These are phyloP conservation scores for Laguncularia racemosa DNA, from an alignment of 345 rosid species.

Conservation along the genomic window DNA sequence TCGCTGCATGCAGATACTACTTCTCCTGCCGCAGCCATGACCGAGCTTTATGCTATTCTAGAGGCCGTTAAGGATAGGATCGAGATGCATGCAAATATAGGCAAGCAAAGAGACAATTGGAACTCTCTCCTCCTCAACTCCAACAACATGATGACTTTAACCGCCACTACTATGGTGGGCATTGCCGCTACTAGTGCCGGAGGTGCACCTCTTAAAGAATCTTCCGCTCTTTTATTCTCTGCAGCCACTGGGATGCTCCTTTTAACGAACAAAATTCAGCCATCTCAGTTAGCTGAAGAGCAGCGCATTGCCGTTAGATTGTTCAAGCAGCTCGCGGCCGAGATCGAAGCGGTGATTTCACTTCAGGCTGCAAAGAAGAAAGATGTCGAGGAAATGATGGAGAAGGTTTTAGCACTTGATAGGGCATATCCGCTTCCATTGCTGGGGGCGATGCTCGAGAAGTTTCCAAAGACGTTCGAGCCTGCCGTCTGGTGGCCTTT, in stretches of 20 bases:
- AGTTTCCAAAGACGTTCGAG: slow-evolving; percentile 18
- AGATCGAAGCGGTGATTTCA: neutral
- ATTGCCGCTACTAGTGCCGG: neutral
- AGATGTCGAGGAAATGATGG: slow-evolving; percentile 16
- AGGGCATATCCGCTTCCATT: slow-evolving; percentile 43
- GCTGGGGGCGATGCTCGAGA: slow-evolving; percentile 28
- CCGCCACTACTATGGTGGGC: neutral
- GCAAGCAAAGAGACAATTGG: neutral
- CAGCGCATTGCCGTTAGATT: slow-evolving; percentile 14
- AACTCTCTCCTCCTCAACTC: slow-evolving; percentile 1
- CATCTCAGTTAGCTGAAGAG: slow-evolving; percentile 18
- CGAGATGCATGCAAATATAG: neutral
- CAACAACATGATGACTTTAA: slow-evolving; percentile 2
- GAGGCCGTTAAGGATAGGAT: neutral
- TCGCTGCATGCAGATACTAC: no score
- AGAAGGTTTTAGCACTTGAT: slow-evolving; percentile 32
- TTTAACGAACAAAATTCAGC: slow-evolving; percentile 19
- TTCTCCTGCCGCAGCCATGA: no score
- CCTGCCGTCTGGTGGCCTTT: slow-evolving; percentile 34
- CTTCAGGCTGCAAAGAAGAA: neutral
- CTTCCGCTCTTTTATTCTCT: slow-evolving; percentile 1
- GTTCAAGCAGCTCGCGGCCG: slow-evolving; percentile 1
- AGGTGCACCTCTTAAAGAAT: no score
- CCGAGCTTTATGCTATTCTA: neutral
- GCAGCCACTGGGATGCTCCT: slow-evolving; percentile 15